Percentiles rank a stretch among this genome's conserved stretches.
phyloP scores from a whole-genome alignment of 2,329 filamentous ascomycete species.

The Didymosphaeria variabile region DNA sequence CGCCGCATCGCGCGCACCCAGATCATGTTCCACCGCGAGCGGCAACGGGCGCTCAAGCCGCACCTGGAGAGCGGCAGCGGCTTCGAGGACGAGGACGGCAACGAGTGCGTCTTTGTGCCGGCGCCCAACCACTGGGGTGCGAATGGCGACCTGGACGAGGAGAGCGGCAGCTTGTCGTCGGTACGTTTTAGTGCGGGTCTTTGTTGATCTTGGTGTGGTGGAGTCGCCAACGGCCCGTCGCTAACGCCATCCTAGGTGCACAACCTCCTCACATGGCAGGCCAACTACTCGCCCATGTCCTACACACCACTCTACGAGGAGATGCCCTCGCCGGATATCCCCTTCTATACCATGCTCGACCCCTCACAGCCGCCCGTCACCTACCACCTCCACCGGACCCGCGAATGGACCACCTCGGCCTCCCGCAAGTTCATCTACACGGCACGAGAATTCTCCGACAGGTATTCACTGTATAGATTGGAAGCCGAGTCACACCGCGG shows the following conservation, averaged over 20 bases:
- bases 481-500: conserved; percentile 41
- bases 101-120: conserved; percentile 48
- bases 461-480: conserved; percentile 48
- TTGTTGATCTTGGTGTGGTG: conserved; percentile 11
- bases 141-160: conserved; percentile 49
- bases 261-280: conserved; percentile 49
- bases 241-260: conserved; percentile 35
- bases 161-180: conserved; percentile 47
- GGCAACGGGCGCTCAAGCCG: conserved; percentile 44
- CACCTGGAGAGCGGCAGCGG: conserved; percentile 50
- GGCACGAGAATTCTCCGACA: conserved; percentile 47
- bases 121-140: conserved; percentile 51
- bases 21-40: conserved; percentile 47
- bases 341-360: conserved; percentile 47
- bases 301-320: conserved; percentile 44
- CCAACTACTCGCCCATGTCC: conserved; percentile 45
- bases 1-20: conserved; percentile 45
- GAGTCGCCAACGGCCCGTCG: not conserved
- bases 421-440: conserved; percentile 48
- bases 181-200: conserved; percentile 30
- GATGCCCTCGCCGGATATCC: conserved; percentile 44
- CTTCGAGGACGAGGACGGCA: conserved; percentile 45
- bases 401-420: conserved; percentile 47
- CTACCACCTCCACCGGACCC: conserved; percentile 49
- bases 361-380: conserved; percentile 42